Conservation (phyloP, 352 stramenopile genomes). For the Phytopythium litorale region DNA sequence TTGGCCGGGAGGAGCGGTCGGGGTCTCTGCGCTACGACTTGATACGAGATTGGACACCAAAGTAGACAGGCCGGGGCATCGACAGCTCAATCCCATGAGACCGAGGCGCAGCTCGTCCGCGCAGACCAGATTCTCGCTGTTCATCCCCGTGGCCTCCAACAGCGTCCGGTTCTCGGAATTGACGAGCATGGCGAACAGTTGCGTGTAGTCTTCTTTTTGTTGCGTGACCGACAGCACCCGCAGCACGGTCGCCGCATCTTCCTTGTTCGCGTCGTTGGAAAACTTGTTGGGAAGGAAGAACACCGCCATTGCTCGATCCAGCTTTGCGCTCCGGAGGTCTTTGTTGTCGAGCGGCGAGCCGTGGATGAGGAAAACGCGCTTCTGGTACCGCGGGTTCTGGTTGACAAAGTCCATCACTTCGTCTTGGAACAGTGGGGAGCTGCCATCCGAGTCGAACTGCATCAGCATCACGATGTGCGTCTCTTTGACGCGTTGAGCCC, state of each 20-base stretch:
- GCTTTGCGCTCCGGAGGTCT: constrained; percentile 54
- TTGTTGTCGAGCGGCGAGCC: constrained; percentile 54
- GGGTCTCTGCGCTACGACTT: constrained; percentile 51
- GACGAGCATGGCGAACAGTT: constrained; percentile 80
- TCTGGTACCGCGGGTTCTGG: constrained; percentile 63
- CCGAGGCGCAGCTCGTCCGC: constrained; percentile 75
- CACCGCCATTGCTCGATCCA: constrained; percentile 66
- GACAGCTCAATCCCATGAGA: constrained; percentile 83
- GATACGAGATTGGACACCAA: constrained; percentile 84
- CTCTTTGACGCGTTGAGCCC: constrained; percentile 49
- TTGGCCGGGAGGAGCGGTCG: constrained; percentile 13
- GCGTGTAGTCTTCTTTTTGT: constrained; percentile 53
- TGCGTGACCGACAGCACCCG: constrained; percentile 76
- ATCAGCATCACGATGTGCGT: constrained; percentile 81
- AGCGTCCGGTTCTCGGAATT: constrained; percentile 82
- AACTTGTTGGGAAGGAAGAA: constrained; percentile 88
- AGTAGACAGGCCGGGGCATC: constrained; percentile 76
- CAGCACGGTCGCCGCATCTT: constrained; percentile 79
- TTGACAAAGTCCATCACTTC: constrained; percentile 67
- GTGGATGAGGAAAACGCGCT: constrained; percentile 79
- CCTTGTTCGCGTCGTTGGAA: constrained; percentile 67
- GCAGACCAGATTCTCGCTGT: constrained; percentile 72
- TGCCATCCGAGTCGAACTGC: constrained; percentile 58
- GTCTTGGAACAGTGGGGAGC: constrained; percentile 45
- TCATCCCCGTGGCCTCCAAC: constrained; percentile 69